Conservation (phyloP, 176 grass and related monocot species). For the Aegilops tauschii region DNA sequence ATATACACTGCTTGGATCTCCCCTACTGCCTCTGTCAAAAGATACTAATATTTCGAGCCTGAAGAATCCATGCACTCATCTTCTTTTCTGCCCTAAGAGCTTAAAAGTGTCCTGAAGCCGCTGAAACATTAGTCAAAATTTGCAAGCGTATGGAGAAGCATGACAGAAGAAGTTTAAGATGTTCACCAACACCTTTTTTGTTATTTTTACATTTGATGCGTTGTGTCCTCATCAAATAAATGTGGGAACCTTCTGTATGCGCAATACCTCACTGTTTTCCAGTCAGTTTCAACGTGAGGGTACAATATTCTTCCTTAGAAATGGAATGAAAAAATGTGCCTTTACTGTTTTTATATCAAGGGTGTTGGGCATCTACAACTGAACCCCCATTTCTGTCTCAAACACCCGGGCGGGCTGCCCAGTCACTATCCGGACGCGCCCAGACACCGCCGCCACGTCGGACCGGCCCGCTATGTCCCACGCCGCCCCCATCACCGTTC, state of each 20-base stretch:
- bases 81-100: slow-evolving; percentile 32
- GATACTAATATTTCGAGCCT: slow-evolving; percentile 14
- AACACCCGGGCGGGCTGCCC: too few relatives aligned
- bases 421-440: too few relatives aligned
- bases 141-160: not conserved
- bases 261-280: not conserved
- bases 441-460: too few relatives aligned
- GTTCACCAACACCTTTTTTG: not conserved
- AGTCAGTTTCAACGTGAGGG: not conserved
- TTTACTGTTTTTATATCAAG: slow-evolving; percentile 18
- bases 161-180: not conserved
- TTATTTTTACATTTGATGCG: not conserved
- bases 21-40: not conserved
- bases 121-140: slow-evolving; percentile 2
- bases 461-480: too few relatives aligned
- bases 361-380: too few relatives aligned
- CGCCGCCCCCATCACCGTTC: too few relatives aligned
- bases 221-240: not conserved
- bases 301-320: not conserved
- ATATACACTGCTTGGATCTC: not conserved
- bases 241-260: not conserved
- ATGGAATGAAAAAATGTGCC: not conserved
- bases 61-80: slow-evolving; percentile 3
- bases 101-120: slow-evolving; percentile 19
- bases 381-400: too few relatives aligned